phyloP scores from a whole-genome alignment of 805 yeast species.

The Myxozyma neotropica region DNA sequence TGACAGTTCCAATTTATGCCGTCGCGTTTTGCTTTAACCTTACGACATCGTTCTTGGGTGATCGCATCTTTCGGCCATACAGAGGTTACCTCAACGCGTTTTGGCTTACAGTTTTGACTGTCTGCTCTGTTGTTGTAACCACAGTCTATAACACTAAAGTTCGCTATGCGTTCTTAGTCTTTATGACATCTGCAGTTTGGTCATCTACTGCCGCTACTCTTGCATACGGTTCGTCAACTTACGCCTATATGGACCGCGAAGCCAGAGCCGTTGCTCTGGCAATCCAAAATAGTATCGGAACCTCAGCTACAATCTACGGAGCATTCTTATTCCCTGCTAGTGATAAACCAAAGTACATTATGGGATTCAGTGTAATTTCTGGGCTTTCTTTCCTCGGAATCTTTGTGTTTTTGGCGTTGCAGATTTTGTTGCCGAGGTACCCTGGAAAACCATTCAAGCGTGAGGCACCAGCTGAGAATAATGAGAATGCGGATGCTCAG shows the following conservation, averaged over 20 bases:
- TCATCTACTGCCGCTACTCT: slow-evolving; percentile 20
- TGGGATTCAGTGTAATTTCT: slow-evolving; percentile 24
- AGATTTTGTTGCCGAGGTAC: slow-evolving; percentile 10
- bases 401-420: slow-evolving; percentile 18
- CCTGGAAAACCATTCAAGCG: slow-evolving; percentile 8
- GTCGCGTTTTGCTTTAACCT: slow-evolving; percentile 17
- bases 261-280: slow-evolving; percentile 30
- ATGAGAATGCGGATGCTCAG: not conserved
- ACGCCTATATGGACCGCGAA: slow-evolving; percentile 23
- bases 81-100: slow-evolving; percentile 15
- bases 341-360: slow-evolving; percentile 24
- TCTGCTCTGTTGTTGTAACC: slow-evolving; percentile 11
- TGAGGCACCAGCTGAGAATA: no score
- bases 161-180: slow-evolving; percentile 17
- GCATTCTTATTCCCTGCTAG: slow-evolving; percentile 16
- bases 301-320: slow-evolving; percentile 19
- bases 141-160: slow-evolving; percentile 13
- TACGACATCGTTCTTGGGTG: slow-evolving; percentile 16
- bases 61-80: slow-evolving; percentile 12
- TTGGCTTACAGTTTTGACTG: slow-evolving; percentile 9
- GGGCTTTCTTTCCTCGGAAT: slow-evolving; percentile 21
- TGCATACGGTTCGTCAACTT: slow-evolving; percentile 23
- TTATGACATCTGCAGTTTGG: slow-evolving; percentile 25
- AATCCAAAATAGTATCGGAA: slow-evolving; percentile 23
- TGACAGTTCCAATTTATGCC: slow-evolving; percentile 84